Evolutionary conservation across 2,329 filamentous ascomycete species (phyloP).

Genomic region (Fusarium beomiforme): DNA sequence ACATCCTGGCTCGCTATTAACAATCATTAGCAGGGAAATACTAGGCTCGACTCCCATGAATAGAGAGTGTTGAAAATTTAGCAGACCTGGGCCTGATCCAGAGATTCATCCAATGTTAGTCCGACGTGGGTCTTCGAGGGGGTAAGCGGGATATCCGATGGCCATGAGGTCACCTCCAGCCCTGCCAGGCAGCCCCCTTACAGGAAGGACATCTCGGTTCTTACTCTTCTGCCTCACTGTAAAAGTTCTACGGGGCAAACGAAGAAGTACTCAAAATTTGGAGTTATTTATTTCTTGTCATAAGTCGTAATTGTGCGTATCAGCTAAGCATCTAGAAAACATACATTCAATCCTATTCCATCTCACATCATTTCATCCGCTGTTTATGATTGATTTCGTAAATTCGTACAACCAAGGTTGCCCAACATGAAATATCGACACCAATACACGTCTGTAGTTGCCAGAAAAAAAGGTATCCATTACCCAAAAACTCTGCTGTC

Average conservation of each 20-base stretch:
- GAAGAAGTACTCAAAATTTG: background rate
- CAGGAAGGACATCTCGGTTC: background rate
- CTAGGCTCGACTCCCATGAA: too few relatives aligned
- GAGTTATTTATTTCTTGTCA: conserved; percentile 31
- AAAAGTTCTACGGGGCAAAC: background rate
- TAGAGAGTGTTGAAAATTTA: background rate
- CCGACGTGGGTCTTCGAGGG: background rate
- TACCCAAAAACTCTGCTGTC: conserved; percentile 17
- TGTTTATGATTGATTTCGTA: conserved; percentile 37
- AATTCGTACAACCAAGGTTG: conserved; percentile 32
- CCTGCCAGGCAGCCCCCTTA: conserved; percentile 5
- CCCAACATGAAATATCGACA: conserved; percentile 19
- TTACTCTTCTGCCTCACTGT: background rate
- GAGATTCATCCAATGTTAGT: background rate
- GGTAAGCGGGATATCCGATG: conserved; percentile 3
- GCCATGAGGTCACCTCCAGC: conserved; percentile 27
- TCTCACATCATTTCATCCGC: conserved; percentile 14
- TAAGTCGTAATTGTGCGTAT: conserved; percentile 33
- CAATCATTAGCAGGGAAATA: background rate
- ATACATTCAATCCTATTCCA: conserved; percentile 17
- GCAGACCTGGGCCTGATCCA: too few relatives aligned
- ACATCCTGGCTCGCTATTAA: background rate
- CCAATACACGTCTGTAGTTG: conserved; percentile 31
- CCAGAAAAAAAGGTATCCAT: conserved; percentile 14
- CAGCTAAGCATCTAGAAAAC: conserved; percentile 35